A percentile compares a stretch with the other conserved stretches of the same genome.
phyloP scores from a whole-genome alignment of 352 stramenopile species.

The Pythium rhizo-oryzae region DNA sequence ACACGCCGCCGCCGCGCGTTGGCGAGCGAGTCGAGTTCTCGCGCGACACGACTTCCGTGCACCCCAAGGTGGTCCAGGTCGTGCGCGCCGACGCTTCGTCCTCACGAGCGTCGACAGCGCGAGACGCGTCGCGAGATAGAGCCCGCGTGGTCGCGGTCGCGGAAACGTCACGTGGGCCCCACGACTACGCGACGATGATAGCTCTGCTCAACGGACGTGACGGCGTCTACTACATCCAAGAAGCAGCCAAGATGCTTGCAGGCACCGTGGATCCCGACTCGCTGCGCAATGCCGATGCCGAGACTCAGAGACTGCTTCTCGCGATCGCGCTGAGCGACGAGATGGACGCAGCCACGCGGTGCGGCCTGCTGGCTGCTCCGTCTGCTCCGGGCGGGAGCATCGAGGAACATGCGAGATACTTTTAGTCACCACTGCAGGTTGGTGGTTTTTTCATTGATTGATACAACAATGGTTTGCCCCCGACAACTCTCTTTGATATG shows the following conservation, averaged over 20 bases:
- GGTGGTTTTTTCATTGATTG: too few relatives aligned
- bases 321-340: constrained; percentile 4
- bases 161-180: too few relatives aligned
- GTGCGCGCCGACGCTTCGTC: too few relatives aligned
- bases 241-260: constrained; percentile 7
- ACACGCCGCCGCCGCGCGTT: not conserved
- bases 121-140: too few relatives aligned
- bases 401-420: too few relatives aligned
- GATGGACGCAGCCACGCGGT: constrained; percentile 6
- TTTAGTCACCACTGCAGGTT: too few relatives aligned
- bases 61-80: too few relatives aligned
- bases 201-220: not conserved
- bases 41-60: too few relatives aligned
- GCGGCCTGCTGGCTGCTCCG: not conserved
- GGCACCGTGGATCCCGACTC: not conserved
- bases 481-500: too few relatives aligned
- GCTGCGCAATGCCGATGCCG: not conserved
- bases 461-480: too few relatives aligned
- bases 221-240: not conserved
- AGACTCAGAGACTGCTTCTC: constrained; percentile 11
- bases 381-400: not conserved
- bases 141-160: too few relatives aligned
- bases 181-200: constrained; percentile 3
- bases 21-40: not conserved
- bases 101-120: too few relatives aligned